phyloP scores from a whole-genome alignment of 371 early-diverging fungal species.

The Actinomucor elegans region DNA sequence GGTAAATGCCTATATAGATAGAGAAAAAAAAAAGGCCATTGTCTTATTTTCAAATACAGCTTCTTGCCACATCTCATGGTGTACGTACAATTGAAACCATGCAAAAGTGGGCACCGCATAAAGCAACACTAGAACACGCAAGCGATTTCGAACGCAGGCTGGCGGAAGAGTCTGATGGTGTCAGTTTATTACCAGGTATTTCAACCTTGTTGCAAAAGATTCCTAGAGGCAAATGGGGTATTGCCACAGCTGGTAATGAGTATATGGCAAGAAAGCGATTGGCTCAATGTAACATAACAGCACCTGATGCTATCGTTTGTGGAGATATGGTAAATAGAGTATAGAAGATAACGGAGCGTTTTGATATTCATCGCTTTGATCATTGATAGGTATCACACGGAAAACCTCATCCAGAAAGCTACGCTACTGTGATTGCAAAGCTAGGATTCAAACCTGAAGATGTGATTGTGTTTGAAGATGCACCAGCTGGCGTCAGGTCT shows the following conservation, averaged over 20 bases:
- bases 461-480: constrained; percentile 74
- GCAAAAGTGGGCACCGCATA: constrained; percentile 15
- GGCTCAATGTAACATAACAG: constrained; percentile 26
- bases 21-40: background rate
- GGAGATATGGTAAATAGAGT: constrained; percentile 34
- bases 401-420: constrained; percentile 69
- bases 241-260: constrained; percentile 35
- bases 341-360: no score
- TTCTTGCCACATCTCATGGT: constrained; percentile 42
- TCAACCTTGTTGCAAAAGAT: constrained; percentile 29
- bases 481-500: constrained; percentile 58
- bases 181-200: constrained; percentile 30
- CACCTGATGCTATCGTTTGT: constrained; percentile 31
- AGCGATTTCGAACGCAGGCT: constrained; percentile 12
- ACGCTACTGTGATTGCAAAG: constrained; percentile 40
- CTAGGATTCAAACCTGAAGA: constrained; percentile 44
- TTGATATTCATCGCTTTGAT: no score
- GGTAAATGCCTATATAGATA: constrained; percentile 3
- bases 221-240: constrained; percentile 27
- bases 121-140: constrained; percentile 15
- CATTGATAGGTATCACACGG: constrained; percentile 45
- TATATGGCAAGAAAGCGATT: constrained; percentile 40
- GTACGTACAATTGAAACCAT: constrained; percentile 46
- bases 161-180: constrained; percentile 17
- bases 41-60: constrained; percentile 1